Base-by-base conservation (phyloP, 129 eudicot species). In the Lactuca sativa region DNA sequence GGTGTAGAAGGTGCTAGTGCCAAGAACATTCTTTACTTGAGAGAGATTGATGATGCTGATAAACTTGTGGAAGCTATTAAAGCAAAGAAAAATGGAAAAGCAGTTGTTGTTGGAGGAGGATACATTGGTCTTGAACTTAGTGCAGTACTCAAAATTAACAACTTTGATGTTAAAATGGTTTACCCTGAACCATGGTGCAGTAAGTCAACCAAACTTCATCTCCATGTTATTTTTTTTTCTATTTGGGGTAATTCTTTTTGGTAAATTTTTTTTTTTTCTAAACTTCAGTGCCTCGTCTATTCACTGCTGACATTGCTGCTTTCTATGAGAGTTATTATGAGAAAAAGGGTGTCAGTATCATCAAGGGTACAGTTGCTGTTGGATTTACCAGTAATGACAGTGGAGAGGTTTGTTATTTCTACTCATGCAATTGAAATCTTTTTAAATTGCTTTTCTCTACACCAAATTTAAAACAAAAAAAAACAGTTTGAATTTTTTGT, bases 141-240 rank as follows among this genome's bases (percentile, higher is more conserved):
- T 83, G 99, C 99, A 7, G 97, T 86, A 34, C 25, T 93, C 51
- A 93, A 44, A 73, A 40, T 92, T 38, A 93, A 93, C 72, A 83
- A 93, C 51, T 55, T 85, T 59, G 95, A 90, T 72, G 97, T 90
- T 64, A 84, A 62, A 56, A 93, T 93, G 99, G 99, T 93, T 73
- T 93, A 82, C 87, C 99, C 99, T 5, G 99, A 93, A 70, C 93
- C 99, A 57, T 90, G 97, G 99, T 93, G 99, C 90, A 93, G 99
- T 90, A 90, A 89, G 99, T 90, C 32, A 57, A 84, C 15, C 67
- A 25, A 25, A 25, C 2, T 25, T 25, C 52, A 71, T 6, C 18
- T 59, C 47, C 47, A 64, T 71, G 68, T 56, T 69, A 4, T 7
- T 15, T 38, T 38, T 37, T 44, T 37, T 2, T 68, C 34, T 55